Evolutionary conservation across 2,329 filamentous ascomycete genomes (phyloP), one percentile per base, ranked within the genome.

Genomic region (Chaetomium strumarium): DNA sequence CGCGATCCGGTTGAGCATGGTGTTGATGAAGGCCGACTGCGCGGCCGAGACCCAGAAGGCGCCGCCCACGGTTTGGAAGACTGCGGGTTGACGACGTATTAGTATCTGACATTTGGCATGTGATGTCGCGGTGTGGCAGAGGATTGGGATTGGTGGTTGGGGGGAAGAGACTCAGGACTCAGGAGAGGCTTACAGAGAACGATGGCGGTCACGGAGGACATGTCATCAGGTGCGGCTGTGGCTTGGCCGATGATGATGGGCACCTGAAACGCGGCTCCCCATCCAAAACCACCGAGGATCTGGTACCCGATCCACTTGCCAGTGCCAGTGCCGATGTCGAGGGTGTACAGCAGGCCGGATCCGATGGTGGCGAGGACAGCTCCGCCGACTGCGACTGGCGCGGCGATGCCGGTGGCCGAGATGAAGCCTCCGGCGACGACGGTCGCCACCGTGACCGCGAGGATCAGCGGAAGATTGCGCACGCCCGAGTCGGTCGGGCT

Each of bases 301-400:
- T 78, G 73, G 52, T 72, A 77, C 1, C 73, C 73, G 12, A 77
- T 69, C 73, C 73, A 76, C 38, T 66, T 63, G 5, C 61, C 66
- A 0, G 62, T 59, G 3, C 59, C 31, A 16, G 68, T 68, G 31
- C 60, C 52, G 12, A 65, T 58, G 7, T 66, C 62, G 2, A 74
- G 62, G 3, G 66, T 66, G 46, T 68, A 70, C n/a, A 73, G 59
- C 14, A 71, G 46, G 1, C 70, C 70, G 11, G 67, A 58, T 4
- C 66, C 67, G 2, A 70, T 50, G 2, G 67, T 67, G 19, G 69
- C 63, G 52, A 76, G 61, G 0, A 63, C 65, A 1, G 61, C 60
- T 0, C 70, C 69, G 33, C 62, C 64, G 49, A 73, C 70, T 56
- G 73, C 62, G 41, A 70, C 63, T 1, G 67, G 66, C 19, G 65